Evolutionary conservation across 2,329 filamentous ascomycete species (phyloP).

Genomic region (Epichloe glyceriae): DNA sequence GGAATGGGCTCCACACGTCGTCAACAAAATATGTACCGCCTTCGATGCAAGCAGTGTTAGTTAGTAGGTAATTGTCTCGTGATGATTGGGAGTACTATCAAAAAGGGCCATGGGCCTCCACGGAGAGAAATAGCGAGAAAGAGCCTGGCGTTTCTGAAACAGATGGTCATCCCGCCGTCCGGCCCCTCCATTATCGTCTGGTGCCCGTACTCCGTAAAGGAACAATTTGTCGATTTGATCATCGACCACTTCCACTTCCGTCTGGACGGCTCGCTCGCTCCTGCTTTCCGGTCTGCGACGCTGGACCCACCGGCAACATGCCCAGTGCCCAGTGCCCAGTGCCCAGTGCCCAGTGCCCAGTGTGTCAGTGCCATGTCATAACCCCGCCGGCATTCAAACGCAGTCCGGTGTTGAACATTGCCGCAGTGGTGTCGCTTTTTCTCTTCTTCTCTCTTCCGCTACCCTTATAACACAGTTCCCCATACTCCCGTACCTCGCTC

Average conservation of each 20-base stretch:
- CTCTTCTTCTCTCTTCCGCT: constrained; percentile 13
- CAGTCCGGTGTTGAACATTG: not conserved
- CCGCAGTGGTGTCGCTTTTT: constrained; percentile 1
- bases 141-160: not conserved
- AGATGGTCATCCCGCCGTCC: not conserved
- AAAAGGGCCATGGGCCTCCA: too few species aligned
- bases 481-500: constrained; percentile 13
- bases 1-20: constrained; percentile 1
- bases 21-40: constrained; percentile 3
- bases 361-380: constrained; percentile 15
- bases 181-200: not conserved
- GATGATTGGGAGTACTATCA: too few species aligned
- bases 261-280: not conserved
- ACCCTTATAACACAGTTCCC: constrained; percentile 16
- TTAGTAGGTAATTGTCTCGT: too few species aligned
- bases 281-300: not conserved
- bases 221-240: not conserved
- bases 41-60: not conserved
- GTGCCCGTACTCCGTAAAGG: not conserved
- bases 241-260: too few species aligned
- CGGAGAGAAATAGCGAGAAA: too few species aligned
- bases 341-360: too few species aligned
- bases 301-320: constrained; percentile 5
- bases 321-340: not conserved
- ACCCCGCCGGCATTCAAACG: constrained; percentile 16